These are phyloP conservation scores for Heimioporus sp. DNA, from an alignment of 768 basidiomycete genomes.

Conservation along the genomic window DNA sequence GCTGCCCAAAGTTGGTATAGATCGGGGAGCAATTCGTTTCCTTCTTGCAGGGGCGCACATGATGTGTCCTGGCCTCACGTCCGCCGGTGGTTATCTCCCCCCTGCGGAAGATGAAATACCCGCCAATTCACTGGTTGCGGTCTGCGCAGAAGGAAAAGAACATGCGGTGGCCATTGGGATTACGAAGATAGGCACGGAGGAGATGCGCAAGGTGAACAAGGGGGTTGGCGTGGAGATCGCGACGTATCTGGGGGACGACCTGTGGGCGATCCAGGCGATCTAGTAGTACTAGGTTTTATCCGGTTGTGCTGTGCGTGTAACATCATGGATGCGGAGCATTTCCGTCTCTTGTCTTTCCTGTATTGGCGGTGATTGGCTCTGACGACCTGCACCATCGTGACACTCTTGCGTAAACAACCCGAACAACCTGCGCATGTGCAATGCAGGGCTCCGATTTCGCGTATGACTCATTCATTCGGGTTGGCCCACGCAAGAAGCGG, in stretches of 20 bases:
- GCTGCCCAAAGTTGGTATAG: conserved; percentile 84
- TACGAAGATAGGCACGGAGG: conserved; percentile 79
- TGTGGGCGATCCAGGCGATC: conserved; percentile 71
- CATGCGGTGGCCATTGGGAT: conserved; percentile 86
- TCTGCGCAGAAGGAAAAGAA: conserved; percentile 95
- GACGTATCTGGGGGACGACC: conserved; percentile 84
- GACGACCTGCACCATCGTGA: background rate
- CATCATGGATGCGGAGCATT: no score
- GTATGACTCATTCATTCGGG: conserved; percentile 50
- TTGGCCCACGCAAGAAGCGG: conserved; percentile 52
- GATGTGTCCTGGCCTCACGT: conserved; percentile 98
- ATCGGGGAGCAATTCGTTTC: conserved; percentile 98
- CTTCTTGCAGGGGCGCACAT: conserved; percentile 90
- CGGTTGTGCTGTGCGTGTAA: background rate
- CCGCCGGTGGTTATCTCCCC: conserved; percentile 85
- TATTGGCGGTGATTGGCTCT: background rate
- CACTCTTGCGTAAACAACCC: no score
- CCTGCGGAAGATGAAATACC: conserved; percentile 64
- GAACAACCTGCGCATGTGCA: no score
- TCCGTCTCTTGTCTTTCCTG: no score
- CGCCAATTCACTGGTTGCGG: conserved; percentile 77
- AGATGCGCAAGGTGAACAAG: conserved; percentile 88
- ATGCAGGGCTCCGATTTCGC: conserved; percentile 27
- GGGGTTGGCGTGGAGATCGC: conserved; percentile 85
- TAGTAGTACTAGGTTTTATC: conserved; percentile 28